Evolutionary conservation across 106 monocot species (phyloP).

Genomic region (Alisma plantagoaquatica): DNA sequence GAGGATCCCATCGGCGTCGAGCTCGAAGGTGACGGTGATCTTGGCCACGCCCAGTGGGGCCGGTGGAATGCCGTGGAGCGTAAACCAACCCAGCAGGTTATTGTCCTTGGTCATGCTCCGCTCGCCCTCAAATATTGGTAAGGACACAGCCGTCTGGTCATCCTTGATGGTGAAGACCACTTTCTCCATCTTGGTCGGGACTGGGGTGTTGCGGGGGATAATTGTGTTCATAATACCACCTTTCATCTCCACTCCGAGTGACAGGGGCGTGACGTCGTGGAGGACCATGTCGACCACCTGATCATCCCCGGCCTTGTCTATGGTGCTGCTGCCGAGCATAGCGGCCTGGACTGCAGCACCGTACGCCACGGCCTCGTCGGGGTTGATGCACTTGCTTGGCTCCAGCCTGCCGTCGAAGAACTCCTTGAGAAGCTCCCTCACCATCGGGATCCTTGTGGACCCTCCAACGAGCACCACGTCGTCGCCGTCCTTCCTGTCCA

Average conservation of each 20-base stretch:
- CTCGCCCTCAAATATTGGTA: constrained; percentile 44
- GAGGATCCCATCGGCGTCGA: not conserved
- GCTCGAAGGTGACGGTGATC: not conserved
- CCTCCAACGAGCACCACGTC: constrained; percentile 22
- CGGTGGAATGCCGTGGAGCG: constrained; percentile 52
- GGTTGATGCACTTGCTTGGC: constrained; percentile 8
- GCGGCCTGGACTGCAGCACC: constrained; percentile 20
- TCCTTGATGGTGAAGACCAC: constrained; percentile 43
- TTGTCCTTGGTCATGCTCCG: constrained; percentile 9
- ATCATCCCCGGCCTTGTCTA: too few relatives aligned
- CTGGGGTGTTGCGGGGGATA: constrained; percentile 42
- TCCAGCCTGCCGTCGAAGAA: constrained; percentile 40
- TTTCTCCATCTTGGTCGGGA: constrained; percentile 54
- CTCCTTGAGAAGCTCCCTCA: constrained; percentile 33
- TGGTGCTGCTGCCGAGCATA: constrained; percentile 23
- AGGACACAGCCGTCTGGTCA: constrained; percentile 39
- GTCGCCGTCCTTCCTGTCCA: constrained; percentile 5
- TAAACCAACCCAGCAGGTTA: constrained; percentile 44
- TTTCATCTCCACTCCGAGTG: constrained; percentile 8
- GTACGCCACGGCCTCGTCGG: constrained; percentile 21
- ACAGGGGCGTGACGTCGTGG: constrained; percentile 28
- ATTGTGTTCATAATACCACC: not conserved
- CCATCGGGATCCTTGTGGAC: constrained; percentile 26
- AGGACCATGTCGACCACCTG: constrained; percentile 33
- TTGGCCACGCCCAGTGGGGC: constrained; percentile 21